phyloP scores from a whole-genome alignment of 257 asterid genomes.

The Paulownia fortunei region DNA sequence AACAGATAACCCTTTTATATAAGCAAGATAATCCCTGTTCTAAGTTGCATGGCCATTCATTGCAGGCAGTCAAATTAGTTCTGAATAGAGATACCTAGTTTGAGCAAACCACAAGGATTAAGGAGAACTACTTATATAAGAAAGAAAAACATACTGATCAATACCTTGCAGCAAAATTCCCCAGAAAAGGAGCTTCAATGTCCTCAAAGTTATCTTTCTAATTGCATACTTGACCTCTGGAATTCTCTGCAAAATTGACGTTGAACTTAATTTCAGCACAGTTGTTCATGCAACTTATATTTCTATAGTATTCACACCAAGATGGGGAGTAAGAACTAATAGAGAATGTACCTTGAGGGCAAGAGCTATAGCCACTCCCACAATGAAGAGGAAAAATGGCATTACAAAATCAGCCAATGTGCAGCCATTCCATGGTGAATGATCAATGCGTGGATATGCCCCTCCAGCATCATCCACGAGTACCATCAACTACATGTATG shows the following conservation, averaged over 20 bases:
- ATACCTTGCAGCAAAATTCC: conserved; percentile 84
- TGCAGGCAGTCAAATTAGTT: no score
- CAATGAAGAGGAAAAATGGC: conserved; percentile 93
- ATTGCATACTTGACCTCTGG: conserved; percentile 55
- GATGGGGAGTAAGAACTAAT: neutral
- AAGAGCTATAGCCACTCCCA: conserved; percentile 88
- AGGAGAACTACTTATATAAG: no score
- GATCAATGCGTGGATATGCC: conserved; percentile 72
- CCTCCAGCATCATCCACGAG: conserved; percentile 89
- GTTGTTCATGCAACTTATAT: no score
- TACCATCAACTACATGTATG: conserved; percentile 65
- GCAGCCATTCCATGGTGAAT: conserved; percentile 97
- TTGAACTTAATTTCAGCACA: neutral
- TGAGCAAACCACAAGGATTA: neutral
- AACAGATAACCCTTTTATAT: no score
- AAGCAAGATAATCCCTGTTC: no score
- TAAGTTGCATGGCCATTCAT: no score
- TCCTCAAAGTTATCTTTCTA: conserved; percentile 65
- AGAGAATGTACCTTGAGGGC: conserved; percentile 73
- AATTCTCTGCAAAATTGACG: conserved; percentile 54
- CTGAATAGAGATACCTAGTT: neutral
- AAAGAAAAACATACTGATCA: neutral
- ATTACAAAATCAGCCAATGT: conserved; percentile 87
- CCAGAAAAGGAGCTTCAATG: conserved; percentile 87
- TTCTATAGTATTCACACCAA: neutral